Conservation (phyloP, 805 yeast genomes). For the Candida awuae region DNA sequence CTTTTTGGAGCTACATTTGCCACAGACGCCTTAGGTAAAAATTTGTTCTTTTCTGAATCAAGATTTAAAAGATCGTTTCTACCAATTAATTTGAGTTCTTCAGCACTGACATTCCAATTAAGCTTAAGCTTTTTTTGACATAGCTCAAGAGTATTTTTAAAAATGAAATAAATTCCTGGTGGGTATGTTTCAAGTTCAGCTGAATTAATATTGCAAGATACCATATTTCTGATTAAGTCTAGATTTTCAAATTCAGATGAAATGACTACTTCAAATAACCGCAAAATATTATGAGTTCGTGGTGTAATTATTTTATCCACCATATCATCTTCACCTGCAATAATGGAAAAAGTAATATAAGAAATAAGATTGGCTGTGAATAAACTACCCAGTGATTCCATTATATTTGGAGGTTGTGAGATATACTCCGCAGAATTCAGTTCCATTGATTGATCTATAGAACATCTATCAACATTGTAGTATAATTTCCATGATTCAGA, state of each 20-base stretch:
- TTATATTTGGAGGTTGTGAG: conserved; percentile 52
- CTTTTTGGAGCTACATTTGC: no score
- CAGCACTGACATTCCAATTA: conserved; percentile 33
- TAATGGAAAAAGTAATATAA: conserved; percentile 57
- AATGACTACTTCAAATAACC: conserved; percentile 55
- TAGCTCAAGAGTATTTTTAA: conserved; percentile 49
- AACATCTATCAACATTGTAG: conserved; percentile 34
- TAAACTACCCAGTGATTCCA: conserved; percentile 47
- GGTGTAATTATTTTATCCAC: conserved; percentile 60
- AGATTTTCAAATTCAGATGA: conserved; percentile 43
- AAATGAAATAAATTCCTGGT: conserved; percentile 57
- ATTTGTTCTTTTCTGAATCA: conserved; percentile 11
- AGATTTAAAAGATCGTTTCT: conserved; percentile 50
- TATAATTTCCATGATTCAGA: conserved; percentile 52
- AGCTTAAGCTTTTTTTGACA: conserved; percentile 47
- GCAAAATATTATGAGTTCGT: conserved; percentile 49
- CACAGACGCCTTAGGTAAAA: no score
- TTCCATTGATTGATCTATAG: conserved; percentile 33
- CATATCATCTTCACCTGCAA: conserved; percentile 52
- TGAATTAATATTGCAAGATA: conserved; percentile 44
- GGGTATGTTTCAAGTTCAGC: conserved; percentile 63
- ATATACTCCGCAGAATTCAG: conserved; percentile 39
- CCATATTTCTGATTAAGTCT: conserved; percentile 55
- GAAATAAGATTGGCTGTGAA: conserved; percentile 40
- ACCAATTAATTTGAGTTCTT: conserved; percentile 51